These are phyloP conservation scores for Phyllosticta citriasiana DNA, from an alignment of 2,329 filamentous ascomycete genomes.

Conservation along the genomic window DNA sequence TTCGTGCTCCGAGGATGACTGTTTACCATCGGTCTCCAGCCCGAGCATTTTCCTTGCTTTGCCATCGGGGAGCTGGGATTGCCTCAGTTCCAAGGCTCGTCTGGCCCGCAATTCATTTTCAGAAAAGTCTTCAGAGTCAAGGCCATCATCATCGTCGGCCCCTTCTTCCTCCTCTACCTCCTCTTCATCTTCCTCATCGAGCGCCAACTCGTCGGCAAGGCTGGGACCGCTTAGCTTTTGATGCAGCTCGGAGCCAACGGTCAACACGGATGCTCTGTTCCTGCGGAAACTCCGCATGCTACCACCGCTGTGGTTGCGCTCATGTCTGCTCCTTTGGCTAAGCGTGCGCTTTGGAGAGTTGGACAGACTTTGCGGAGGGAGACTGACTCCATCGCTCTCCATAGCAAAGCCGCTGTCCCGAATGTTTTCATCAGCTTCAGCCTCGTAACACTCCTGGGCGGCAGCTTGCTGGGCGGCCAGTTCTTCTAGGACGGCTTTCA, in stretches of 20 bases:
- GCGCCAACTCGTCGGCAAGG: slow-evolving; percentile 82
- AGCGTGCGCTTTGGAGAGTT: slow-evolving; percentile 38
- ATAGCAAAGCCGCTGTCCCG: slow-evolving; percentile 46
- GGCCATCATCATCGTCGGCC: slow-evolving; percentile 41
- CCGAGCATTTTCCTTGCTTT: slow-evolving; percentile 38
- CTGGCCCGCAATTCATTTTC: slow-evolving; percentile 32
- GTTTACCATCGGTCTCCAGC: slow-evolving; percentile 20
- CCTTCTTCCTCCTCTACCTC: slow-evolving; percentile 46
- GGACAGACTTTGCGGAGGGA: slow-evolving; percentile 28
- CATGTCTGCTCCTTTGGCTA: slow-evolving; percentile 41
- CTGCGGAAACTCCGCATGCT: slow-evolving; percentile 49
- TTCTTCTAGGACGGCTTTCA: slow-evolving; percentile 79
- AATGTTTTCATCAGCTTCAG: slow-evolving; percentile 53
- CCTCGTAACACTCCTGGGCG: slow-evolving; percentile 22
- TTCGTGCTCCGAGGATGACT: not conserved
- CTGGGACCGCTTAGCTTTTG: slow-evolving; percentile 58
- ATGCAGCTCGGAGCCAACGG: slow-evolving; percentile 43
- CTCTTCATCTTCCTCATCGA: slow-evolving; percentile 59
- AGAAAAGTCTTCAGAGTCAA: slow-evolving; percentile 55
- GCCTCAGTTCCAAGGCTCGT: slow-evolving; percentile 30
- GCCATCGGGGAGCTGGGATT: slow-evolving; percentile 31
- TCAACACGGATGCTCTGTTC: slow-evolving; percentile 63
- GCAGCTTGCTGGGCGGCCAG: slow-evolving; percentile 58
- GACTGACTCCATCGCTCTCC: slow-evolving; percentile 59
- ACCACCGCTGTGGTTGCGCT: slow-evolving; percentile 27